Base-by-base conservation (phyloP, 2,329 filamentous ascomycete species). In the Diplodia mutila region DNA sequence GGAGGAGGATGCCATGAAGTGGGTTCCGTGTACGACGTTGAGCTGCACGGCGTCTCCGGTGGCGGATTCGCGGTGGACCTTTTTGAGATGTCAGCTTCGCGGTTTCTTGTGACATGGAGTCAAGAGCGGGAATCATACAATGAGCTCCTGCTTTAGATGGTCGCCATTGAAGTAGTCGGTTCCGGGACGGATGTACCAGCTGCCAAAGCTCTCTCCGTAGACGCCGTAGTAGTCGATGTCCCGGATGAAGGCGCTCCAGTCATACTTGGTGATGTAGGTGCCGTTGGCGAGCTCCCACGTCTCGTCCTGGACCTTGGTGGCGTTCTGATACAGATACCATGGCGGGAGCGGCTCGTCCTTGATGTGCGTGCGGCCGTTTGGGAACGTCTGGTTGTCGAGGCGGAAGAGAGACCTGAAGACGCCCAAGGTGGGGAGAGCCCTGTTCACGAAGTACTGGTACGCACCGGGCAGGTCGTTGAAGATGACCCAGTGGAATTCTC, bases 371-470 rank as follows among this genome's bases (percentile, higher is more conserved):
- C 79, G 77, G 1, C 82, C 84, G 54, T 78, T 78, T 1, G 81
- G 75, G 68, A 86, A 86, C 0, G 81, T 82, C 0, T 73, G 73
- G 67, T 85, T 85, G 64, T 84, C 82, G 12, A 86, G 76, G 9
- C 83, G 79, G 78, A 81, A 84, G 3, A 86, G 76, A 0, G 83
- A 84, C 29, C 84, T 76, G 71, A 85, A 84, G 68, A 85, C 83
- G 59, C 84, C 83, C 9, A 85, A 77, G 0, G 75, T 77, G 1
- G 84, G 83, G 3, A 85, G 74, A 3, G 77, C 80, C 61, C 76
- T 81, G 71, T 86, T 85, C 67, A 85, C 81, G 61, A 85, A 84
- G 74, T 86, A 86, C 67, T 85, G 84, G 70, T 86, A 85, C 12
- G 84, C 83, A 21, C 84, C 84, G 3, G 80, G 74, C 1, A 85